These are phyloP conservation scores for Triticum timopheevii DNA, from an alignment of 176 grass and related monocot species.

Conservation along the genomic window DNA sequence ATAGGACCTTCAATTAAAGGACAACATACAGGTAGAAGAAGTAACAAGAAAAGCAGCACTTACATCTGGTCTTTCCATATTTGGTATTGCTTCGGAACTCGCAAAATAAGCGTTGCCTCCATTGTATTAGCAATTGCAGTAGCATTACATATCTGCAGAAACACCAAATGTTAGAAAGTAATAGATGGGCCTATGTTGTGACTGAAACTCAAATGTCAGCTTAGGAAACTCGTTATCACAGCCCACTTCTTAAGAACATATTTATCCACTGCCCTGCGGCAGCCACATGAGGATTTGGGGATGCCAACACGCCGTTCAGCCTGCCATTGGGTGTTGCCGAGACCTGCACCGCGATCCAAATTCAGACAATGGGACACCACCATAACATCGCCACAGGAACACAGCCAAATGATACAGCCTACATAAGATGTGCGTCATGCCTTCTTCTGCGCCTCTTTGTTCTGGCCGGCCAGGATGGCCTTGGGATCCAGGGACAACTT, in stretches of 20 bases:
- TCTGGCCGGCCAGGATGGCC: constrained; percentile 31
- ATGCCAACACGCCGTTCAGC: too few relatives aligned
- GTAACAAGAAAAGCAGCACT: too few relatives aligned
- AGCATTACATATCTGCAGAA: constrained; percentile 64
- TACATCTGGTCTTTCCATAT: too few relatives aligned
- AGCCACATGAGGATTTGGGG: too few relatives aligned
- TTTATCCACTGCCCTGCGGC: too few relatives aligned
- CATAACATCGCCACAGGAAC: too few relatives aligned
- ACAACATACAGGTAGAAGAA: too few relatives aligned
- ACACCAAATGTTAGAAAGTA: background rate
- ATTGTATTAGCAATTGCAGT: constrained; percentile 80
- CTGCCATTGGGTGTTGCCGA: too few relatives aligned
- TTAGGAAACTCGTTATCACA: constrained; percentile 4
- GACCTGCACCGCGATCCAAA: too few relatives aligned
- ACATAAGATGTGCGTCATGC: background rate
- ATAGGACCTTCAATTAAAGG: too few relatives aligned
- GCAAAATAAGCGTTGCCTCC: constrained; percentile 77
- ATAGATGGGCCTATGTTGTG: background rate
- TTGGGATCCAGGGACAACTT: constrained; percentile 56
- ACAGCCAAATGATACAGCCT: too few relatives aligned
- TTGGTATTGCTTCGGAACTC: background rate
- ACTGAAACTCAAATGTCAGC: background rate
- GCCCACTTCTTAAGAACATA: background rate
- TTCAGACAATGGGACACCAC: too few relatives aligned
- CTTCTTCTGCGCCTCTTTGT: constrained; percentile 41